Conservation (phyloP, 495 filamentous ascomycete species). For the Bacidia rubella region DNA sequence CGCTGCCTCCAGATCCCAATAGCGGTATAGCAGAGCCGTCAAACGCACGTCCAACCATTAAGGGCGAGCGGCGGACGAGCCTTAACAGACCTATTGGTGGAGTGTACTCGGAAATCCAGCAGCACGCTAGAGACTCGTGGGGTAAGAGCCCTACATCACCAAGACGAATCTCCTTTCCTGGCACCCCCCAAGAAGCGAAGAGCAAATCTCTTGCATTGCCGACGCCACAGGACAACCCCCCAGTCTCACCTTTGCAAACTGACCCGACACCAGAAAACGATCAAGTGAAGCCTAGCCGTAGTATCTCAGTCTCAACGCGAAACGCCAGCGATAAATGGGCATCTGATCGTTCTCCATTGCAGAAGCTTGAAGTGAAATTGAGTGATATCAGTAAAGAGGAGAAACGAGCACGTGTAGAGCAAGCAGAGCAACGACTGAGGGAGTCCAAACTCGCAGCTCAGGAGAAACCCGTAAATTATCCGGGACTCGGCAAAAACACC, state of each 20-base stretch:
- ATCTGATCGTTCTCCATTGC: slow-evolving; percentile 72
- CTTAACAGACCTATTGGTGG: slow-evolving; percentile 16
- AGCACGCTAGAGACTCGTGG: slow-evolving; percentile 14
- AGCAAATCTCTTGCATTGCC: slow-evolving; percentile 1
- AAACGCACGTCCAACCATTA: slow-evolving; percentile 1
- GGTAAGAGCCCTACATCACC: slow-evolving; percentile 12
- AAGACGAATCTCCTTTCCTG: slow-evolving; percentile 7
- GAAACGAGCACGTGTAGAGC: slow-evolving; percentile 65
- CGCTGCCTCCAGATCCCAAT: slow-evolving; percentile 1
- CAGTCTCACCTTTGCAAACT: slow-evolving; percentile 5
- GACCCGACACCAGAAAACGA: not conserved
- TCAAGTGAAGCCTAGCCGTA: not conserved
- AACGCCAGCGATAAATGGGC: slow-evolving; percentile 39
- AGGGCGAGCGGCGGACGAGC: slow-evolving; percentile 10
- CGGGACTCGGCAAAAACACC: not conserved
- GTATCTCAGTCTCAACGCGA: not conserved
- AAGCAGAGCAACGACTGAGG: slow-evolving; percentile 51
- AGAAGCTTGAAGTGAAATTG: slow-evolving; percentile 78
- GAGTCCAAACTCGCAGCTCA: slow-evolving; percentile 31
- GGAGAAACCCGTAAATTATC: slow-evolving; percentile 20
- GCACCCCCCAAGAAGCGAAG: slow-evolving; percentile 9
- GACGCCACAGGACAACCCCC: slow-evolving; percentile 11
- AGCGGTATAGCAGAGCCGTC: not conserved
- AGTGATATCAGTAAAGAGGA: slow-evolving; percentile 86
- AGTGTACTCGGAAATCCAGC: slow-evolving; percentile 14